Base-by-base conservation (phyloP, 2,329 filamentous ascomycete genomes). In the Beauveria bassiana region DNA sequence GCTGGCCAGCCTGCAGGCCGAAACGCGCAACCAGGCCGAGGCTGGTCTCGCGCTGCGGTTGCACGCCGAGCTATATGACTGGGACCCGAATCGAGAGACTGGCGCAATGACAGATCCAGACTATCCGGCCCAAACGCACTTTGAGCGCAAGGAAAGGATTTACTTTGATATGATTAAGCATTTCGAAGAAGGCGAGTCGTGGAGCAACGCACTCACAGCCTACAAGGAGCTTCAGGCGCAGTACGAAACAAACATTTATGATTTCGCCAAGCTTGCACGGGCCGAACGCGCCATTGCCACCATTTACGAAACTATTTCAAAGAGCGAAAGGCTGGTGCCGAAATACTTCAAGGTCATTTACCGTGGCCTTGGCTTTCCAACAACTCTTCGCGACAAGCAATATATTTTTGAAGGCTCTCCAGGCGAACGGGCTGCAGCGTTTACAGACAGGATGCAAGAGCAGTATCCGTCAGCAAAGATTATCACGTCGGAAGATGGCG, bases 141-240 rank as follows among this genome's bases (percentile, higher is more conserved):
- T 98, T 69, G 93, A 98, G 68, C 87, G 93, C 45, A 96, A 96
- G 72, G 95, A 98, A 74, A 83, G 86, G 43, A 83, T 98, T 55
- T 97, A 96, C 75, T 96, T 97, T 69, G 85, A 92, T 66, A 96
- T 98, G 82, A 96, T 98, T 72, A 92, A 93, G 73, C 83, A 93
- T 71, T 97, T 95, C 66, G 93, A 98, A 70, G 91, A 96, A 63
- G 93, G 92, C n/a, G 88, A 91, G 71, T 91, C 91, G 0, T 98
- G 93, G 93, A 89, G 90, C 68, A 90, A 90, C 72, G 93, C 93
- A 1, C 77, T 99, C 47, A 83, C 86, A 6, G 91, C 91, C 3
- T 98, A 99, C 75, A 89, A 90, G 71, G 93, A 99, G 74, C 85
- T 99, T 57, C 90, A 93, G 53, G 76, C 80, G n/a, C 92, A 98